A percentile compares a stretch with the other conserved stretches of the same genome.
phyloP scores from a whole-genome alignment of 805 yeast genomes.

The Blastobotrys parvus region DNA sequence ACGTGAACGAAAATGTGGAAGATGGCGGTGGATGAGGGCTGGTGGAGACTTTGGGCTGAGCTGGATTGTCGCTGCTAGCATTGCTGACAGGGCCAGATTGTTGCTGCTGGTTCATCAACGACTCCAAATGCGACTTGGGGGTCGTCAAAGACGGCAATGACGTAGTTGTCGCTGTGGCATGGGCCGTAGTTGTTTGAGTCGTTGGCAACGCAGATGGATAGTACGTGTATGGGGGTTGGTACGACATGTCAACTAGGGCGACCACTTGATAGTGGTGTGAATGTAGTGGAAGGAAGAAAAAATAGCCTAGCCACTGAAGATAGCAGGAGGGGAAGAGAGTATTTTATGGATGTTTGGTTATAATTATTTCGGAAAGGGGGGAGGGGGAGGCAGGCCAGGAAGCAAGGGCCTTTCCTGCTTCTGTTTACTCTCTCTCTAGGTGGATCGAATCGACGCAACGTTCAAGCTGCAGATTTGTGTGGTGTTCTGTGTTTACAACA shows the following conservation, averaged over 20 bases:
- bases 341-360: background rate
- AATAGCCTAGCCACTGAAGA: no score
- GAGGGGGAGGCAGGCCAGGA: background rate
- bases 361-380: background rate
- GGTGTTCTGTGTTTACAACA: no score
- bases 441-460: no score
- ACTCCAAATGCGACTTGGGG: conserved; percentile 6
- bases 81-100: no score
- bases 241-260: background rate
- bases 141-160: background rate
- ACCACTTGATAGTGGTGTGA: no score
- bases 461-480: no score
- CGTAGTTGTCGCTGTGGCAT: background rate
- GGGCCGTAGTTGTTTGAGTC: background rate
- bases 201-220: background rate
- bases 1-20: conserved; percentile 4
- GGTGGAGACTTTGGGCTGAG: background rate
- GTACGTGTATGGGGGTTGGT: conserved; percentile 1
- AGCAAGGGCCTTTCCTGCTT: no score
- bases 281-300: no score
- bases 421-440: no score
- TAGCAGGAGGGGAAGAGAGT: no score
- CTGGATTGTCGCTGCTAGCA: background rate
- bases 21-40: background rate
- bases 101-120: background rate